Percentiles rank a stretch among this genome's conserved stretches.
phyloP scores from a whole-genome alignment of 2,329 filamentous ascomycete genomes.

The Venturia carpophila region DNA sequence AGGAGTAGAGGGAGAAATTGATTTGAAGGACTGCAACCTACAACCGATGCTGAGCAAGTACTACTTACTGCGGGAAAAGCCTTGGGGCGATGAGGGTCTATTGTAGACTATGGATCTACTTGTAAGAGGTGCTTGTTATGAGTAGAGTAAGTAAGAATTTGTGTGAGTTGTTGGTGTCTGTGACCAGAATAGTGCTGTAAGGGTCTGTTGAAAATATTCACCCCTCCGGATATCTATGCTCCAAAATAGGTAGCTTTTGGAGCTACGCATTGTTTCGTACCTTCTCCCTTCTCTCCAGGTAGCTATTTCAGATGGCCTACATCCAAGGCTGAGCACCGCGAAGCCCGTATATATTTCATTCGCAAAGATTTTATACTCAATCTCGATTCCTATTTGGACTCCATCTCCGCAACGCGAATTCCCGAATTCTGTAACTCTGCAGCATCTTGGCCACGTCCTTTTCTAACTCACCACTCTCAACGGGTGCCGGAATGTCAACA shows the following conservation, averaged over 20 bases:
- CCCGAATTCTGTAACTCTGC: slow-evolving; percentile 65
- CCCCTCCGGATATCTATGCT: background rate
- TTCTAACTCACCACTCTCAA: slow-evolving; percentile 32
- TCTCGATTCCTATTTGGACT: slow-evolving; percentile 67
- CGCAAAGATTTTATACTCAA: background rate
- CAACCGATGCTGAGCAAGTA: background rate
- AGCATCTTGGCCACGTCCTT: slow-evolving; percentile 56
- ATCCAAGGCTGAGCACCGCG: background rate
- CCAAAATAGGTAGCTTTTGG: background rate
- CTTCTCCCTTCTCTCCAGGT: background rate
- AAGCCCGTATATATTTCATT: background rate
- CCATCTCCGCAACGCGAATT: slow-evolving; percentile 78
- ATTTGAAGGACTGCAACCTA: background rate
- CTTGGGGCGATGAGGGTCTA: background rate
- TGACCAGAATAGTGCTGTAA: background rate
- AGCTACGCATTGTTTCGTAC: background rate
- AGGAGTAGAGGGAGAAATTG: background rate
- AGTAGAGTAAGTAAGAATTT: background rate
- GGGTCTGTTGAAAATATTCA: background rate
- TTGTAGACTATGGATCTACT: background rate
- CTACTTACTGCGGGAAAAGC: background rate
- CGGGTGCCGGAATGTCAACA: slow-evolving; percentile 76
- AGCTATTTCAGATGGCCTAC: background rate
- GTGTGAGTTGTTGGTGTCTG: background rate
- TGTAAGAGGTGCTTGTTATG: background rate